A percentile compares a stretch with the other conserved stretches of the same genome.
Conservation (phyloP, 1,284 basidiomycete genomes). For the Paramarasmius palmivorus region DNA sequence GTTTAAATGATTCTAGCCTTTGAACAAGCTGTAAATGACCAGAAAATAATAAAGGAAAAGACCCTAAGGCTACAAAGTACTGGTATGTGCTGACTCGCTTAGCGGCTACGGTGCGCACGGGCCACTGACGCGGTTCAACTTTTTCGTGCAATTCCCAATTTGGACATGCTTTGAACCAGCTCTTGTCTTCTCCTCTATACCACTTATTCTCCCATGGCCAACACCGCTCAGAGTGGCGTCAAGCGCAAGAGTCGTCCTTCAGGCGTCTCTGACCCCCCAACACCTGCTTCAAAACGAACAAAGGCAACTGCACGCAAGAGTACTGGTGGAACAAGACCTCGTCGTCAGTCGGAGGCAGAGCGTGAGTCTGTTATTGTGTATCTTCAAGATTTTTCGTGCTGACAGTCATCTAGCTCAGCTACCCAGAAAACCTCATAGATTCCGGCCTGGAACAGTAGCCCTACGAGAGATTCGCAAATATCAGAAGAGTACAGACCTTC, state of each 20-base stretch:
- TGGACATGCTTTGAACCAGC: conserved; percentile 10
- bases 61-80: no score
- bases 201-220: conserved; percentile 40
- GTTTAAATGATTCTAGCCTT: no score
- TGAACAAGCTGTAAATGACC: no score
- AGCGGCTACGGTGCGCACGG: no score
- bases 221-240: conserved; percentile 46
- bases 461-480: conserved; percentile 91
- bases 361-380: conserved; percentile 13
- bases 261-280: conserved; percentile 42
- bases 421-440: conserved; percentile 59
- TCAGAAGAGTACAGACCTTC: conserved; percentile 89
- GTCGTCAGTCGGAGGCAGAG: conserved; percentile 14
- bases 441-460: conserved; percentile 86
- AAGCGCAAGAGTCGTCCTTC: conserved; percentile 39
- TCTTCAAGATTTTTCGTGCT: conserved; percentile 4
- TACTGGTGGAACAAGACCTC: conserved; percentile 61
- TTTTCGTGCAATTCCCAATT: neutral
- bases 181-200: conserved; percentile 12
- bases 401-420: conserved; percentile 21
- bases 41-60: no score
- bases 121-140: neutral
- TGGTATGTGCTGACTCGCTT: no score
- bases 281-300: conserved; percentile 46
- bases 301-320: conserved; percentile 72